Evolutionary conservation across 352 stramenopile genomes (phyloP).

Genomic region (Globisporangium echinulatum): DNA sequence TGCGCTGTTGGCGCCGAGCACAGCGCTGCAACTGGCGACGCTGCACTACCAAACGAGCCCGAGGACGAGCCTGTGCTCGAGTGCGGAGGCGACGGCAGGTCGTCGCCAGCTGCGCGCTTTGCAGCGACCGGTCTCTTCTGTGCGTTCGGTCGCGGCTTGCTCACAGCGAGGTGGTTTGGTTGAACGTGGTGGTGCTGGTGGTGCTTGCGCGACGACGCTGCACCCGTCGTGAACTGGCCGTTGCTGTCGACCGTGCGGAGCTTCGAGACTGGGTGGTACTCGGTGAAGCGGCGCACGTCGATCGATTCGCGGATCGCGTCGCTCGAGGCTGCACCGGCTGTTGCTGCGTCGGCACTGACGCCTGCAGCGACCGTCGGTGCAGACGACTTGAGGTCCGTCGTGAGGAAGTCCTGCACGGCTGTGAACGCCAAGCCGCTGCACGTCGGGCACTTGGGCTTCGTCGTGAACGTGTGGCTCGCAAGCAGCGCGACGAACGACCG

Average conservation of each 20-base stretch:
- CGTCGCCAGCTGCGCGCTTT: conserved; percentile 5
- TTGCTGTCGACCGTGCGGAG: conserved; percentile 56
- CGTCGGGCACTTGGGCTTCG: conserved; percentile 70
- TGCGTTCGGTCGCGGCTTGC: conserved; percentile 4
- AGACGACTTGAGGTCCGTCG: conserved; percentile 20
- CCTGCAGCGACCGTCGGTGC: neutral
- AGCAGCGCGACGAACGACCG: conserved; percentile 64
- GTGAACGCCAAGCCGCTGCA: conserved; percentile 73
- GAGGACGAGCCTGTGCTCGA: conserved; percentile 17
- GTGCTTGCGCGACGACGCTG: conserved; percentile 14
- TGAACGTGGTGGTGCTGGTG: neutral
- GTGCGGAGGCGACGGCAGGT: conserved; percentile 9
- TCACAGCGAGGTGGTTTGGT: neutral
- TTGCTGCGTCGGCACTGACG: neutral
- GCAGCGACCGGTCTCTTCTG: neutral
- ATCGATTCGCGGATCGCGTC: conserved; percentile 58
- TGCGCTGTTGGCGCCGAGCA: neutral
- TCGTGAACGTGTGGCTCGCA: conserved; percentile 78
- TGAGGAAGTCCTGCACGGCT: conserved; percentile 74
- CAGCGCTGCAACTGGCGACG: conserved; percentile 6
- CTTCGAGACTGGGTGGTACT: conserved; percentile 40
- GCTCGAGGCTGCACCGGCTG: conserved; percentile 7
- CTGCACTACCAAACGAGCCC: conserved; percentile 7
- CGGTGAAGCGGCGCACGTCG: conserved; percentile 73
- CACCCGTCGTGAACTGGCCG: conserved; percentile 41